Base-by-base conservation (phyloP, 2,329 filamentous ascomycete species). In the Nigrospora oryzae region DNA sequence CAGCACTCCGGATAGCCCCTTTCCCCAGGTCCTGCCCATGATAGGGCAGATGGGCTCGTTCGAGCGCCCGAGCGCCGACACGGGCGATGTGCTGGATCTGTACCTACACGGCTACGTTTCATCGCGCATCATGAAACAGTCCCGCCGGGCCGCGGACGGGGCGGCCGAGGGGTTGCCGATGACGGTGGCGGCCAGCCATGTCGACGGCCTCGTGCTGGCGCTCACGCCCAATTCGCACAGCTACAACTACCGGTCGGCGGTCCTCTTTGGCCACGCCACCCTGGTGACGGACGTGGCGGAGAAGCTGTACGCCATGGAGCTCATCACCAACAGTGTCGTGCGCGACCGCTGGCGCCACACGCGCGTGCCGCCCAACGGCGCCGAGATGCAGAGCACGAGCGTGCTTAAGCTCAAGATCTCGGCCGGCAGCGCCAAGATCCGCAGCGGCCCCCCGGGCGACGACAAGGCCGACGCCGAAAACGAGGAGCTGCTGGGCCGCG, bases 31-130 rank as follows among this genome's bases (percentile, higher is more conserved):
- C 44, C 73, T 95, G 2, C 89, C 89, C 49, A 91, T 94, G 87
- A 86, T 94, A 56, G 87, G 86, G 42, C 81, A 86, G 55, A 85
- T 93, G 74, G 86, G 81, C 12, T 86, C 81, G 19, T 93, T 83
- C 59, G 71, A 71, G 10, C 66, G 69, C 0, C 83, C 83, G 5
- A 81, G 75, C 44, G 72, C 79, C 14, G 70, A 73, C 43, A 62
- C 76, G 15, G 71, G 75, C 42, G 81, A 89, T 51, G 79, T 83
- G 0, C 70, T 89, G 5, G 83, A 89, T 46, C 74, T 84, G 49
- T 94, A 94, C 62, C 74, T 95, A 8, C 89, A 95, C 64, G 88
- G 88, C 58, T 94, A 91, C 63, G 83, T 91, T 53, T 86, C 81
- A 48, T 81, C 82, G 1, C 83, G 89, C 8, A 71, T 95, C 32